A percentile compares a stretch with the other conserved stretches of the same genome.
phyloP scores from a whole-genome alignment of 768 basidiomycete species.

The Hericium erinaceus region DNA sequence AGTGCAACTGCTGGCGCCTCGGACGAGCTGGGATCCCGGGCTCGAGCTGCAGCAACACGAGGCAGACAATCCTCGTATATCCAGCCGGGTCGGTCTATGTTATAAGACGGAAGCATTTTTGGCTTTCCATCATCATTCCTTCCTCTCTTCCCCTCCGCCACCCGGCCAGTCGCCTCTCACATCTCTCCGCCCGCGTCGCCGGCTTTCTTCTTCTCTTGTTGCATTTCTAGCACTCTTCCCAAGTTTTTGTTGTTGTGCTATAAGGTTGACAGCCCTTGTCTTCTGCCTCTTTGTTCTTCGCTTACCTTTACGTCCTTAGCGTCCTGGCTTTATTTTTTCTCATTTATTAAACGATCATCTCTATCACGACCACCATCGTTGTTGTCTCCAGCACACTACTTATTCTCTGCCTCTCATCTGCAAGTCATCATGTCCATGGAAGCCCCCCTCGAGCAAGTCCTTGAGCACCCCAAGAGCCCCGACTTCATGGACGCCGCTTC shows the following conservation, averaged over 20 bases:
- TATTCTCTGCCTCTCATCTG: constrained; percentile 1
- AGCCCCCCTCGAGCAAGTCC: constrained; percentile 34
- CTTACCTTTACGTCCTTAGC: constrained; percentile 5
- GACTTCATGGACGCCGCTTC: constrained; percentile 38
- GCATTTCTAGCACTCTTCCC: constrained; percentile 23
- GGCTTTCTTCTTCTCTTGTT: constrained; percentile 20
- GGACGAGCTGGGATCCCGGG: not conserved
- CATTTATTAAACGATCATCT: constrained; percentile 17
- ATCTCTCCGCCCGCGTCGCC: constrained; percentile 17
- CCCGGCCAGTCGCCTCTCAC: constrained; percentile 3
- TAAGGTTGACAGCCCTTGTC: constrained; percentile 1
- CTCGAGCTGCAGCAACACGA: not conserved
- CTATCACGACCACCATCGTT: constrained; percentile 15
- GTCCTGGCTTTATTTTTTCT: constrained; percentile 10
- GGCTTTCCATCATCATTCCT: constrained; percentile 11
- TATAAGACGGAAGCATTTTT: constrained; percentile 1
- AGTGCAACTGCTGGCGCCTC: not conserved
- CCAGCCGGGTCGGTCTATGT: not conserved
- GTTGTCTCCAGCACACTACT: constrained; percentile 6
- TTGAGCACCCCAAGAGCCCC: constrained; percentile 42
- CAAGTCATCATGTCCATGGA: constrained; percentile 29
- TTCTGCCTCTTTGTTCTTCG: not conserved
- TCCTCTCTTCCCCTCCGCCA: not conserved
- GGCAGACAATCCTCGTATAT: not conserved
- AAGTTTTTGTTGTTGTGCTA: constrained; percentile 29